Evolutionary conservation across 164 flowering plant genomes (phyloP), one percentile per base, ranked within the genome.

Genomic region (Houttuynia cordata): DNA sequence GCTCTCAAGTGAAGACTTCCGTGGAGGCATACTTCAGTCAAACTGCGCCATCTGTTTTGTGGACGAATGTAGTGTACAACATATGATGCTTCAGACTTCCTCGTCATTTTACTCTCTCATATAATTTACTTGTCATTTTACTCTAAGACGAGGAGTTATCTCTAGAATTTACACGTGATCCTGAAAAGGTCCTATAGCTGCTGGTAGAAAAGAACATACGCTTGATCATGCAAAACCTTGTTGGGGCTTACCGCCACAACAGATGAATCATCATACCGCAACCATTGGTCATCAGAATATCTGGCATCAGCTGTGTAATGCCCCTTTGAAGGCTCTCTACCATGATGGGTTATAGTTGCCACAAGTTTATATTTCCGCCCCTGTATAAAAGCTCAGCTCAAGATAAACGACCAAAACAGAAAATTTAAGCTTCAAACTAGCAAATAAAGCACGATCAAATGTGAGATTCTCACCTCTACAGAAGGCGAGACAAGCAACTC

Each of bases 271-370:
- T 91, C 97, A 68, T 72, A 88, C 8, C 84, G 83, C 21, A 91
- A 66, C 97, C 97, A 91, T 53, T 79, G 82, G 34, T 84, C 83
- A 69, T 75, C 74, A 7, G 76, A 54, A 58, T 71, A 67, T 40
- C 82, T 81, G 19, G 82, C 81, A 80, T 91, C 96, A 19, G 97
- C 84, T 56, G 94, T 86, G 50, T 91, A 91, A 71, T 91, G 97
- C 37, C 97, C 97, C 66, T 81, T 91, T 1, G 94, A 88, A 39
- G 90, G 85, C 30, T 91, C 97, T 67, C 81, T 82, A 50, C 97
- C 97, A 70, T 88, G 96, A 66, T 91, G 97, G 10, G 97, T 86
- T 34, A 91, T 71, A 4, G 97, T 85, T 13, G 94, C 88, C 47
- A 91, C 92, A 66, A 91, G 96, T 67, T 88, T 85, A 64, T 91